A percentile compares a stretch with the other conserved stretches of the same genome.
phyloP scores from a whole-genome alignment of 495 filamentous ascomycete species.

The Diplogelasinospora grovesii region DNA sequence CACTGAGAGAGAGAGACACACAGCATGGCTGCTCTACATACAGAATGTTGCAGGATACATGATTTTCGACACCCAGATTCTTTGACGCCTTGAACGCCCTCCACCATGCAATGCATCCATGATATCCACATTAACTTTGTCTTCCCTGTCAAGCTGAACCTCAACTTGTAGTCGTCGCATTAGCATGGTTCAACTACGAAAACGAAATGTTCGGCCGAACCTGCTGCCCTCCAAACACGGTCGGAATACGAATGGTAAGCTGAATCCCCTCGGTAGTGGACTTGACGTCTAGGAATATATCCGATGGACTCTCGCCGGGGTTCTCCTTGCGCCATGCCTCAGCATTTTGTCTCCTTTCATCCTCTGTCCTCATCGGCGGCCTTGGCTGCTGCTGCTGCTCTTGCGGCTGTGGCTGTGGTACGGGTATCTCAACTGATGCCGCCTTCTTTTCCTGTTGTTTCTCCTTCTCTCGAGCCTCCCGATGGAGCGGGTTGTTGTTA shows the following conservation, averaged over 20 bases:
- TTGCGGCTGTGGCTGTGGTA: background rate
- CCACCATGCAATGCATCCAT: no score
- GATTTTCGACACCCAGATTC: no score
- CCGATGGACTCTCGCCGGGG: constrained; percentile 38
- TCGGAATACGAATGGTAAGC: constrained; percentile 45
- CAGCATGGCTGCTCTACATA: no score
- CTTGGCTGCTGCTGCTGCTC: constrained; percentile 7
- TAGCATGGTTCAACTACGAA: no score
- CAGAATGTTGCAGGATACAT: no score
- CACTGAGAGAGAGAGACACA: no score
- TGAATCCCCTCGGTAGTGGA: constrained; percentile 46
- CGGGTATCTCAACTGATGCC: background rate
- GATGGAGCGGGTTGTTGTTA: constrained; percentile 28
- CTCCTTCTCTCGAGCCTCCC: constrained; percentile 16
- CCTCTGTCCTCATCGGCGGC: constrained; percentile 18
- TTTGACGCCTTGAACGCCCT: no score
- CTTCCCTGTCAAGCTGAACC: no score
- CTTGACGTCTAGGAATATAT: constrained; percentile 47
- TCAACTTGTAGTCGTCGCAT: no score
- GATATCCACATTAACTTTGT: no score
- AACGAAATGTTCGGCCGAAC: constrained; percentile 27
- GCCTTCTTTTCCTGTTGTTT: background rate
- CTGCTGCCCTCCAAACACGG: constrained; percentile 35
- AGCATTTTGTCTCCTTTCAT: constrained; percentile 33
- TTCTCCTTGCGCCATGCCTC: constrained; percentile 32